Base-by-base conservation (phyloP, 805 yeast species). In the Pichia scutulata region DNA sequence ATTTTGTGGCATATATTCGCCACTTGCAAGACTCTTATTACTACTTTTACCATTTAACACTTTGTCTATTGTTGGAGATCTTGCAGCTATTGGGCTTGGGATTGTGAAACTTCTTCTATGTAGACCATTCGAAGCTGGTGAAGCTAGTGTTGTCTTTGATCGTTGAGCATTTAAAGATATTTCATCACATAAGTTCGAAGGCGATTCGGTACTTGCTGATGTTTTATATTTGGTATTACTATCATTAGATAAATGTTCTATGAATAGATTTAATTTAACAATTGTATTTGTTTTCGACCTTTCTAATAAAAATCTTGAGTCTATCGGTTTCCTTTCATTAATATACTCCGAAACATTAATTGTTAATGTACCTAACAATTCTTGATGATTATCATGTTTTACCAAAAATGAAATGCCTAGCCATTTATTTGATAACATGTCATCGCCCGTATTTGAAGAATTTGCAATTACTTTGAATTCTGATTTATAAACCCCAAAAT, bases 271-370 rank as follows among this genome's bases (percentile, higher is more conserved):
- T 41, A 88, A 53, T 52, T 76, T 82, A 39, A 85, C 65, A n/a
- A 88, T 84, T 2, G 95, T 83, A 64, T 92, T 92, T 19, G 92
- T 80, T 56, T 88, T 87, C 1, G 95, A 84, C 25, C 87, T 77
- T 58, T 83, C 83, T 37, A 92, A 70, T 42, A 92, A 68, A 58
- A 85, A 89, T 54, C 86, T 72, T 54, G 84, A 74, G 2, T 82
- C 71, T 4, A 74, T 66, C 4, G 78, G 73, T 48, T 75, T 73
- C 30, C 73, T 70, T 49, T 76, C 79, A 55, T 74, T 72, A 37
- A 84, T 76, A 63, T 83, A 88, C 58, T 89, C 95, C 0, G 92
- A 69, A 41, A 90, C 62, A 60, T 89, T 85, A 33, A 92, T 67
- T 41, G 72, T 78, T 18, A 89, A 69, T 18, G 66, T 62, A 1